Evolutionary conservation across 345 rosid species (phyloP), one percentile per base, ranked within the genome.

Genomic region (Kandelia obovata): DNA sequence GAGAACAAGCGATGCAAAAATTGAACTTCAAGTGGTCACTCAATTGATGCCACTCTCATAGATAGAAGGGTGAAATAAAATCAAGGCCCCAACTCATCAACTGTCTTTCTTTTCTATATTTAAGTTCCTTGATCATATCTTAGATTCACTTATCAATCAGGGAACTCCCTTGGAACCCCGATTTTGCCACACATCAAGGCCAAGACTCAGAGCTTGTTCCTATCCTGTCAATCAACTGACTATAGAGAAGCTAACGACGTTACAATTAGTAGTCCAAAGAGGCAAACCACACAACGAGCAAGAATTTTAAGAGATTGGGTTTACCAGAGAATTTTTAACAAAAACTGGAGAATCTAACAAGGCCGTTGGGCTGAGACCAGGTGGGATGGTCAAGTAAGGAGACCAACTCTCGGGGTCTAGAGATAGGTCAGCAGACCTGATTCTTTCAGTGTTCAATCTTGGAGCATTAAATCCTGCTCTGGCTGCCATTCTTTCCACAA

Each of bases 401-500:
- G 80, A 77, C 34, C 53, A 59, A 58, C 51, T 64, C 61, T 77
- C 80, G 4, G 77, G 62, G 51, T 56, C 57, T 26, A 62, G 23
- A 0, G 76, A 77, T 53, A 37, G 70, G 37, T 77, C 80, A 52
- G 63, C 61, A 26, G 76, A 27, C 51, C 61, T 71, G 17, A 76
- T 76, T 30, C 75, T 64, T 67, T 72, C 76, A 20, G 80, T 77
- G 61, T 77, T 77, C 77, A 77, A 64, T 73, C 76, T 64, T 39
- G 80, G 80, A 59, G 76, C 80, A 59, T 77, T 77, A 68, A 77
- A 77, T 21, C 77, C 80, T 17, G 80, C 77, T 52, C 77, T 77
- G 35, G 80, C 80, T 13, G 76, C 76, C 66, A 77, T 77, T 67
- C 80, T 63, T 72, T 77, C 80, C 19, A 30, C 70, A 39, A 77